These are phyloP conservation scores for Cyclospora cayetanensis DNA, from an alignment of 169 alveolate genomes.

Conservation along the genomic window DNA sequence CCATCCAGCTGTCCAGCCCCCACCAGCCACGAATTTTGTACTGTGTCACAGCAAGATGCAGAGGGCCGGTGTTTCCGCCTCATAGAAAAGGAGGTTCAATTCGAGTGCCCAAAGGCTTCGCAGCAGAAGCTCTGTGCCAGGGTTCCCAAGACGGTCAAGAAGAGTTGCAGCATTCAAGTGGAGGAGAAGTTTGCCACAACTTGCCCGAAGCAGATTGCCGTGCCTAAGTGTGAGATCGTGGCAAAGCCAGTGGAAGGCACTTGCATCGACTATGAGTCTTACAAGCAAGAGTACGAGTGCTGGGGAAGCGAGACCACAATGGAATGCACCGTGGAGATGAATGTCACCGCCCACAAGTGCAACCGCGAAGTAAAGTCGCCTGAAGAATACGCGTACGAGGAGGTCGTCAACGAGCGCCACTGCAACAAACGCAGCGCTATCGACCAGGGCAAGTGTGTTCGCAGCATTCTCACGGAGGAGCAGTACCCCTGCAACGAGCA, in stretches of 20 bases:
- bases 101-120: constrained; percentile 66
- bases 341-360: constrained; percentile 52
- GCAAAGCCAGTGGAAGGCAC: constrained; percentile 39
- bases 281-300: constrained; percentile 63
- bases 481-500: constrained; percentile 69
- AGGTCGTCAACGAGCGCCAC: constrained; percentile 63
- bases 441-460: constrained; percentile 67
- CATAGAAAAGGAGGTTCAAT: constrained; percentile 61
- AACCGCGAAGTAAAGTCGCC: constrained; percentile 64
- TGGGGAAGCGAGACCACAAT: constrained; percentile 64
- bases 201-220: constrained; percentile 56
- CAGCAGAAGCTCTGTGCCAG: constrained; percentile 67
- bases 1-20: constrained; percentile 68
- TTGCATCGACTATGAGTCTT: constrained; percentile 51
- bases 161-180: constrained; percentile 36
- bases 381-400: constrained; percentile 55
- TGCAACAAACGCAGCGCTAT: constrained; percentile 46
- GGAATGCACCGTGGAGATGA: constrained; percentile 68
- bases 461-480: constrained; percentile 38
- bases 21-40: constrained; percentile 29
- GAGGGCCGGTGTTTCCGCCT: constrained; percentile 42
- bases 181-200: constrained; percentile 46
- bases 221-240: constrained; percentile 61
- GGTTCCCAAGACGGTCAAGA: constrained; percentile 62
- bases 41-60: constrained; percentile 47